A percentile compares a stretch with the other conserved stretches of the same genome.
phyloP scores from a whole-genome alignment of 192 early-diverging fungal species.

The Dissophora globulifera region DNA sequence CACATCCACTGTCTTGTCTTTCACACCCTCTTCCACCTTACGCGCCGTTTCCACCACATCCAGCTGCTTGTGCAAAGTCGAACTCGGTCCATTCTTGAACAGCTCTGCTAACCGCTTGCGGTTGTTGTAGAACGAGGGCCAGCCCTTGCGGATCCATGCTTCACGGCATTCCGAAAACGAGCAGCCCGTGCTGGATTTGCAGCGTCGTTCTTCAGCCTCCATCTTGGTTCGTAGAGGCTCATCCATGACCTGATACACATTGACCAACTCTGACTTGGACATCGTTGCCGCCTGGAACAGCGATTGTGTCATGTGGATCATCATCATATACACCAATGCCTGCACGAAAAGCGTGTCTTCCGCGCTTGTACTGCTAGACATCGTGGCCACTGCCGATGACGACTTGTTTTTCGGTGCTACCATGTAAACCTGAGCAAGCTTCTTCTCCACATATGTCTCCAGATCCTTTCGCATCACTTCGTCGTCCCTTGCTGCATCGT shows the following conservation, averaged over 20 bases:
- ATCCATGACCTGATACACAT: constrained; percentile 31
- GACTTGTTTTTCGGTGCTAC: constrained; percentile 15
- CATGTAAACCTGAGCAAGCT: constrained; percentile 22
- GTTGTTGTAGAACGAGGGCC: constrained; percentile 51
- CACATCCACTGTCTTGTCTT: constrained; percentile 17
- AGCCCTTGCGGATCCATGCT: constrained; percentile 30
- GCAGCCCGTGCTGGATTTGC: background rate
- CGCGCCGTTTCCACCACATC: constrained; percentile 26
- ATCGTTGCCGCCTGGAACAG: constrained; percentile 30
- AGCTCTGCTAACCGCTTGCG: constrained; percentile 28
- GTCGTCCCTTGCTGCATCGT: constrained; percentile 22
- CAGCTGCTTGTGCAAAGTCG: background rate
- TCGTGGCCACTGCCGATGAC: background rate
- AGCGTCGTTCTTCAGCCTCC: constrained; percentile 1
- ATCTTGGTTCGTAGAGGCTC: constrained; percentile 20
- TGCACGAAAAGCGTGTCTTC: constrained; percentile 17
- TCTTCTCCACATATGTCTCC: constrained; percentile 9
- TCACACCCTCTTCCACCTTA: constrained; percentile 41
- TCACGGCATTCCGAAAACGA: constrained; percentile 40
- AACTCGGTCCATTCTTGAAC: constrained; percentile 9
- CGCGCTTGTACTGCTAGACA: background rate
- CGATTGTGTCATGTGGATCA: constrained; percentile 29
- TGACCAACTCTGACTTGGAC: constrained; percentile 31
- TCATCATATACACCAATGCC: constrained; percentile 32
- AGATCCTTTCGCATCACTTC: constrained; percentile 21